Conservation (phyloP, 805 yeast genomes). For the Priceomyces castillae region DNA sequence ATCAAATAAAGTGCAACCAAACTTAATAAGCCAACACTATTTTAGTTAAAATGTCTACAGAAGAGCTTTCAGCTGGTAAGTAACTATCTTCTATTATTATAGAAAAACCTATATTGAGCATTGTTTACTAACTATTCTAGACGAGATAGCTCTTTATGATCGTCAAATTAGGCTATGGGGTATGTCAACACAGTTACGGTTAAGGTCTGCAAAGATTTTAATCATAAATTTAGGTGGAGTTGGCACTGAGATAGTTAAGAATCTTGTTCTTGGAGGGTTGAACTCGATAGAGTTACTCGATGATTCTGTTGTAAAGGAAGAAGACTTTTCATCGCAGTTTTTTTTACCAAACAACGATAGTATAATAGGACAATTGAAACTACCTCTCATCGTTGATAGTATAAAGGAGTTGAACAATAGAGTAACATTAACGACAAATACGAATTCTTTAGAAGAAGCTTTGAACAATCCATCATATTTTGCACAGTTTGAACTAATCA, state of each 20-base stretch:
- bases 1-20: no score
- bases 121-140: constrained; percentile 26
- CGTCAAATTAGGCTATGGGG: constrained; percentile 97
- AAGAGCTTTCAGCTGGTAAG: constrained; percentile 11
- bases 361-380: constrained; percentile 55
- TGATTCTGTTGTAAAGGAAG: constrained; percentile 47
- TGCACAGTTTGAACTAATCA: constrained; percentile 60
- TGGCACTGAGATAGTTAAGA: constrained; percentile 81
- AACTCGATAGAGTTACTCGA: constrained; percentile 77
- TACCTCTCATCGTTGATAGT: constrained; percentile 51
- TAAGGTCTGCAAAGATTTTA: constrained; percentile 70
- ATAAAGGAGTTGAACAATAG: constrained; percentile 78
- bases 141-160: constrained; percentile 89
- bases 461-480: constrained; percentile 37
- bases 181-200: constrained; percentile 77
- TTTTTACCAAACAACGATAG: constrained; percentile 53
- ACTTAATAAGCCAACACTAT: no score
- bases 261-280: constrained; percentile 83
- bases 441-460: constrained; percentile 19
- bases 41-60: constrained; percentile 4
- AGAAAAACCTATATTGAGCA: neutral
- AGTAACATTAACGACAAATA: constrained; percentile 54
- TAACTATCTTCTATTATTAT: neutral
- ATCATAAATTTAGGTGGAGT: constrained; percentile 72
- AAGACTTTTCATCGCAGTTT: constrained; percentile 73